Conservation (phyloP, 495 filamentous ascomycete species). For the Podospora pseudocomata region DNA sequence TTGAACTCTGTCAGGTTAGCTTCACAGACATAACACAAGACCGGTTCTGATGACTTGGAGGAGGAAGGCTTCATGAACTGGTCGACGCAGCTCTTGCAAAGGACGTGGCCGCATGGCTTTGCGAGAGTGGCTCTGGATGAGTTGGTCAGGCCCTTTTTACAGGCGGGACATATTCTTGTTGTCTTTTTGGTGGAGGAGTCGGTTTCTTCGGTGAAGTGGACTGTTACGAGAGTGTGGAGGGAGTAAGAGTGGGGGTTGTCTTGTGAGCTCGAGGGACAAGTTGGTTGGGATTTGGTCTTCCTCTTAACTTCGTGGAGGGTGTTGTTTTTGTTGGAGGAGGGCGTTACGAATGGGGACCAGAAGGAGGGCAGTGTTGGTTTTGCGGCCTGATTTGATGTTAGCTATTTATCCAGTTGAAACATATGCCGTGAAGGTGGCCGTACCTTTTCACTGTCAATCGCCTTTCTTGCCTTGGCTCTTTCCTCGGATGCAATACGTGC, state of each 20-base stretch:
- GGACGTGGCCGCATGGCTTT: conserved; percentile 90
- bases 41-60: conserved; percentile 43
- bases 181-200: conserved; percentile 49
- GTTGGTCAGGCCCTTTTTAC: conserved; percentile 81
- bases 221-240: conserved; percentile 72
- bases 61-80: conserved; percentile 75
- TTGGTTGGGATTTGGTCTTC: conserved; percentile 64
- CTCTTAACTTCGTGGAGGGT: conserved; percentile 56
- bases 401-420: background rate
- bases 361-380: conserved; percentile 83
- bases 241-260: conserved; percentile 71
- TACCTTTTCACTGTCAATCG: conserved; percentile 73
- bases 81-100: conserved; percentile 82
- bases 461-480: conserved; percentile 60
- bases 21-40: conserved; percentile 87
- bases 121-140: conserved; percentile 79
- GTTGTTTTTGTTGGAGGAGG: conserved; percentile 51
- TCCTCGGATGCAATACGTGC: conserved; percentile 66
- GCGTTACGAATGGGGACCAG: conserved; percentile 87
- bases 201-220: conserved; percentile 77
- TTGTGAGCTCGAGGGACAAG: conserved; percentile 74
- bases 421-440: background rate
- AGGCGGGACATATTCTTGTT: conserved; percentile 76
- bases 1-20: conserved; percentile 61
- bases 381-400: conserved; percentile 44